A percentile compares a stretch with the other conserved stretches of the same genome.
Evolutionary conservation across 1,284 basidiomycete species (phyloP).

Genomic region (Leccinum fallax): DNA sequence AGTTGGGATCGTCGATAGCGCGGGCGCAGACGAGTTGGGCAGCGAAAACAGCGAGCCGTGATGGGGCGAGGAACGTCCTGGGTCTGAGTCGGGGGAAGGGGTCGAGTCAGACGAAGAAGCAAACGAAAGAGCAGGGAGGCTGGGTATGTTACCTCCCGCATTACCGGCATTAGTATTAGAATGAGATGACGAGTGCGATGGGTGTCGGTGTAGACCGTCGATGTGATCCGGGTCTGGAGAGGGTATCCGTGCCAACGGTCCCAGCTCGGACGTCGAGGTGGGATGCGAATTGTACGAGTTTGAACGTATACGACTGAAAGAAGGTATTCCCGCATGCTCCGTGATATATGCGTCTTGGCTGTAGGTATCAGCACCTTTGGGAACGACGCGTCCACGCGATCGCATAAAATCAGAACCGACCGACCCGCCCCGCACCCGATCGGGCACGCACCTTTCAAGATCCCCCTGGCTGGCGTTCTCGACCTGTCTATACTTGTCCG

Average conservation of each 20-base stretch:
- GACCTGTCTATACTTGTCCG: conserved; percentile 67
- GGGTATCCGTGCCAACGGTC: conserved; percentile 77
- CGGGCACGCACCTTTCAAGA: conserved; percentile 79
- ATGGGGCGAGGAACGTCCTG: conserved; percentile 35
- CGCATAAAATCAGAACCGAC: conserved; percentile 9
- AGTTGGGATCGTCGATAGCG: conserved; percentile 64
- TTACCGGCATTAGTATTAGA: conserved; percentile 30
- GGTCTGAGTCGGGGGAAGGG: conserved; percentile 25
- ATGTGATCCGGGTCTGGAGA: conserved; percentile 83
- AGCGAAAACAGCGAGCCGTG: conserved; percentile 62
- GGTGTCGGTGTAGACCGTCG: conserved; percentile 77
- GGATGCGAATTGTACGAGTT: conserved; percentile 78
- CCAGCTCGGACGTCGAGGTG: conserved; percentile 54
- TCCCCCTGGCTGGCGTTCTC: conserved; percentile 76
- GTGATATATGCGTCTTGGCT: conserved; percentile 56
- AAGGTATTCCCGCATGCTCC: conserved; percentile 43
- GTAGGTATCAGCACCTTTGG: conserved; percentile 61
- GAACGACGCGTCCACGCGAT: not conserved
- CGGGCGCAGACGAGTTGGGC: conserved; percentile 88
- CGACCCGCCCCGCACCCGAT: not conserved
- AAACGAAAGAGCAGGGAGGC: conserved; percentile 25
- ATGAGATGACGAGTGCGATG: conserved; percentile 48
- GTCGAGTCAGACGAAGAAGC: conserved; percentile 29
- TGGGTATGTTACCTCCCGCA: conserved; percentile 39
- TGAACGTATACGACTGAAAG: conserved; percentile 61